Evolutionary conservation across 805 yeast genomes (phyloP), one percentile per base, ranked within the genome.

Genomic region (Saccharomycopsis guyanensis): DNA sequence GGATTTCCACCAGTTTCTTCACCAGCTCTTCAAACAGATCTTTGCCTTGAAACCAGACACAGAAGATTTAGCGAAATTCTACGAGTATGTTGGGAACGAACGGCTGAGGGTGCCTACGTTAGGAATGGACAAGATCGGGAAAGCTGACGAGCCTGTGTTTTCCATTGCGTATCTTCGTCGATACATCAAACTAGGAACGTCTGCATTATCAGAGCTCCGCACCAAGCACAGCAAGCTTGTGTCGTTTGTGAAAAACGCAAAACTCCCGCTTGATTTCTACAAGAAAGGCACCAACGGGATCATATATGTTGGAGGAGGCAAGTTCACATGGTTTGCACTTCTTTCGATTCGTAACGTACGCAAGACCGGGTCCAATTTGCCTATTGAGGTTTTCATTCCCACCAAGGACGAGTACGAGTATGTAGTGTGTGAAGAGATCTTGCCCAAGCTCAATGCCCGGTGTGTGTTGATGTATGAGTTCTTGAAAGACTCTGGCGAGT

Each of bases 341-440:
- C 65, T 83, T 20, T 76, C 86, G 7, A 72, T 86, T 45, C 74
- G 74, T 55, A 71, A 80, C 51, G 62, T 87, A 42, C 68, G 95
- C 56, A 75, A 78, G 34, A 66, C 73, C 5, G 87, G 91, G 2
- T 77, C 84, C 2, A 70, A 69, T 12, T 62, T 82, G 32, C 96
- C 96, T 0, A 78, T 88, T 18, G 96, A 88, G 66, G 83, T 88
- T 7, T 72, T 86, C 53, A 76, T 88, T 53, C 94, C 95, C 6
- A 72, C 76, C 33, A 66, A 71, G 18, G 73, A 73, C 27, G 93
- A 84, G 57, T 84, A 77, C 56, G 93, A 86, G 57, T 71, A 76
- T 32, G 83, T 80, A 47, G 70, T 80, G 43, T 87, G 96, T 63
- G 77, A 75, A 19, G 64, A 65, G 6, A 67, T 82, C 2, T 67